These are phyloP conservation scores for Globisporangium takayamanum DNA, from an alignment of 352 stramenopile species.

Conservation along the genomic window DNA sequence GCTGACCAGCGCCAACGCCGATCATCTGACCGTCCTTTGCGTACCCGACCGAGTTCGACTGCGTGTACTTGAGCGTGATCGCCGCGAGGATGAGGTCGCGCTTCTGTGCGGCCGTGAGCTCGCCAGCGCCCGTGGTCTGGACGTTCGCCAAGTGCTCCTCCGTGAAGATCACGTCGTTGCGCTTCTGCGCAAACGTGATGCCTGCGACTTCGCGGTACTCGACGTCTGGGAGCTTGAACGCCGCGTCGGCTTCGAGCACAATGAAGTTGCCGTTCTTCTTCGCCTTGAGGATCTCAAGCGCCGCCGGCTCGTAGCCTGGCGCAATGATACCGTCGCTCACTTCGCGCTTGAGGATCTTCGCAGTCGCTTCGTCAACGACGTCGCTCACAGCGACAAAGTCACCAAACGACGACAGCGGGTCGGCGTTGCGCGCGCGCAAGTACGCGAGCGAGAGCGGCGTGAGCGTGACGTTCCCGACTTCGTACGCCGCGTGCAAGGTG, in stretches of 20 bases:
- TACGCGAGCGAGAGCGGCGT: constrained; percentile 97
- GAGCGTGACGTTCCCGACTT: constrained; percentile 88
- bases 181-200: constrained; percentile 97
- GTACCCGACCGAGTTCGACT: constrained; percentile 99
- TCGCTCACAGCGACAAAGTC: constrained; percentile 99
- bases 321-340: constrained; percentile 99
- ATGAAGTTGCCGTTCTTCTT: constrained; percentile 99
- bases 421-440: constrained; percentile 96
- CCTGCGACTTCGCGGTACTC: constrained; percentile 99
- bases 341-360: constrained; percentile 98
- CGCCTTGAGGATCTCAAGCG: constrained; percentile 95
- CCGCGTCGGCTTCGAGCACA: constrained; percentile 92
- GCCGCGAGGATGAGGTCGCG: constrained; percentile 97
- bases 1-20: constrained; percentile 98
- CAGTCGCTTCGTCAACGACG: constrained; percentile 97
- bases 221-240: constrained; percentile 89
- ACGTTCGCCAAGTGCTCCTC: constrained; percentile 90
- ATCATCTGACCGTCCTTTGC: constrained; percentile 99
- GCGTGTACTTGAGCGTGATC: constrained; percentile 99
- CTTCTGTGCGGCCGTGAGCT: constrained; percentile 89
- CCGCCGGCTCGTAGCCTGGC: constrained; percentile 96
- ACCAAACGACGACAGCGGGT: constrained; percentile 98
- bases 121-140: constrained; percentile 83
- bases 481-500: constrained; percentile 92
- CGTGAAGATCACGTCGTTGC: constrained; percentile 96